Base-by-base conservation (phyloP, 129 eudicot genomes). In the Tagetes patula region DNA sequence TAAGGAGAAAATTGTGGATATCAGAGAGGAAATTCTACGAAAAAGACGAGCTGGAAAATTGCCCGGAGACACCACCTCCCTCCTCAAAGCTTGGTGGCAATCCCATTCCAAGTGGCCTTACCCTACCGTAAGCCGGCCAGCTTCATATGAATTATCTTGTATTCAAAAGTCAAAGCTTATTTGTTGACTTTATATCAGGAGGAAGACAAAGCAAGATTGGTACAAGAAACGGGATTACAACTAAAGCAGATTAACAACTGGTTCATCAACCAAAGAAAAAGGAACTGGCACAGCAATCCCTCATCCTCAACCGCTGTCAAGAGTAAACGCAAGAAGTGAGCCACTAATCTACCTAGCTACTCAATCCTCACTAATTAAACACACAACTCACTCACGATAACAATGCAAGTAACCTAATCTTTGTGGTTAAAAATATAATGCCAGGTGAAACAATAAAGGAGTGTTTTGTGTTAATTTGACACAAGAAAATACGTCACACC, bases 21-120 rank as follows among this genome's bases (percentile, higher is more conserved):
- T 92, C 37, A 87, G 97, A 81, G 97, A 92, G 65, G 97, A 92
- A 78, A 92, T 92, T 70, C 74, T 92, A 52, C 86, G 97, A 31
- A 92, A 91, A 85, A 70, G 97, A 83, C 83, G 97, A 79, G 97
- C 96, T 0, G 97, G 97, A 74, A 92, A 92, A 69, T 70, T 92
- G 50, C 97, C 97, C 1, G 97, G 97, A 41, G 97, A 92, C 66
- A 92, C 97, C 33, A 92, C 97, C 43, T 89, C 96, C 46, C 87
- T 86, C 61, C 84, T 92, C 43, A 92, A 92, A 82, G 81, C 96
- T 63, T 92, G 97, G 97, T 92, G 97, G 97, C 94, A 89, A 73
- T 81, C 92, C 5, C 97, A 92, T 78, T 83, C 97, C 71, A 92
- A 92, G 64, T 92, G 97, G 97, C 97, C 97, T 79, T 92, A 92